Percentiles rank a stretch among this genome's conserved stretches.
phyloP scores from a whole-genome alignment of 108 stramenopile species.

The Skeletonema potamos region DNA sequence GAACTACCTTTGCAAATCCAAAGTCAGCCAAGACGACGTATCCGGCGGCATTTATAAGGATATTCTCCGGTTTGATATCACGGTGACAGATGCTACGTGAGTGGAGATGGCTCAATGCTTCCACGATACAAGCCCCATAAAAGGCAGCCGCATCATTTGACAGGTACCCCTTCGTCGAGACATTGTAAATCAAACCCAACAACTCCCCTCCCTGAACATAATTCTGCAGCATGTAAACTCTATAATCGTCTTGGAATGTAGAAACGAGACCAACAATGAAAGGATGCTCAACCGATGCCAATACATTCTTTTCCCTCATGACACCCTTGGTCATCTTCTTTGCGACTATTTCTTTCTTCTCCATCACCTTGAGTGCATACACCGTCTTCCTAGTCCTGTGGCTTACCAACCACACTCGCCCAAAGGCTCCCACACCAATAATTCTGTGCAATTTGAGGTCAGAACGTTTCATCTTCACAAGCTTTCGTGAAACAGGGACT shows the following conservation, averaged over 20 bases:
- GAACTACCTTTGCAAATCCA: conserved; percentile 86
- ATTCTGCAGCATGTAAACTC: conserved; percentile 75
- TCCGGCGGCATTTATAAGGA: conserved; percentile 67
- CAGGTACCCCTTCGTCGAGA: conserved; percentile 52
- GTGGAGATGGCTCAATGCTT: conserved; percentile 52
- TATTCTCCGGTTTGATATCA: conserved; percentile 65
- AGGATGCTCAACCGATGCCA: conserved; percentile 61
- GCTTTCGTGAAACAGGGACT: conserved; percentile 31
- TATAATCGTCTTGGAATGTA: conserved; percentile 61
- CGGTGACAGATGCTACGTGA: conserved; percentile 61
- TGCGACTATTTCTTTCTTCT: conserved; percentile 69
- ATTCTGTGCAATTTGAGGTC: conserved; percentile 54
- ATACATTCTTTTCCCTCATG: conserved; percentile 47
- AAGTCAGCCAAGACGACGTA: conserved; percentile 87
- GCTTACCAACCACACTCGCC: conserved; percentile 84
- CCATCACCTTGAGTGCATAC: conserved; percentile 66
- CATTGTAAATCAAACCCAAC: conserved; percentile 68
- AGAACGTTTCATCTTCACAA: conserved; percentile 36
- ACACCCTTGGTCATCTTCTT: conserved; percentile 48
- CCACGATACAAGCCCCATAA: conserved; percentile 56
- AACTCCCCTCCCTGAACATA: conserved; percentile 86
- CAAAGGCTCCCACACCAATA: conserved; percentile 90
- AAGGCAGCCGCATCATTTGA: conserved; percentile 63
- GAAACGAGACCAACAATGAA: conserved; percentile 67
- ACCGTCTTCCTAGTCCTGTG: conserved; percentile 14